Percentiles rank a stretch among this genome's conserved stretches.
phyloP scores from a whole-genome alignment of 1,284 basidiomycete genomes.

The Cutaneotrichosporon cutaneum region DNA sequence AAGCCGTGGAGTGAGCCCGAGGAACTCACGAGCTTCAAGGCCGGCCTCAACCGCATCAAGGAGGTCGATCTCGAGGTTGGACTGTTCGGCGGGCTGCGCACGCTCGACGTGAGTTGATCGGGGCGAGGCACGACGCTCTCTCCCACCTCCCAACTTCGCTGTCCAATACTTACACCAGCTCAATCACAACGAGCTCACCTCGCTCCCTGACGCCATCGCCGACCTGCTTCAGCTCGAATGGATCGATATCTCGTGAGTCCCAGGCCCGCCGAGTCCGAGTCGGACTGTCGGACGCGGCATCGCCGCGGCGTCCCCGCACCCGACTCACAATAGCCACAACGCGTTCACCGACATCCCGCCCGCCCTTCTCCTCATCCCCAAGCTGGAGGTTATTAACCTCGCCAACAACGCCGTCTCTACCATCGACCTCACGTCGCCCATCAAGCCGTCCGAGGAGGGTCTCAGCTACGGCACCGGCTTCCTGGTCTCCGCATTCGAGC shows the following conservation, averaged over 20 bases:
- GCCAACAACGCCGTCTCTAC: slow-evolving; percentile 43
- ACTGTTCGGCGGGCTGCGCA: slow-evolving; percentile 47
- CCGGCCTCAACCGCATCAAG: slow-evolving; percentile 37
- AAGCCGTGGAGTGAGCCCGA: slow-evolving; percentile 44
- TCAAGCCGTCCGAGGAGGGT: slow-evolving; percentile 45
- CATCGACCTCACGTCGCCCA: slow-evolving; percentile 39
- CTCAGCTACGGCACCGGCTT: slow-evolving; percentile 47
- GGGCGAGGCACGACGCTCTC: background rate
- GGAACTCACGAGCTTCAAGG: slow-evolving; percentile 42
- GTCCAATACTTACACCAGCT: slow-evolving; percentile 29
- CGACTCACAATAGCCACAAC: slow-evolving; percentile 37
- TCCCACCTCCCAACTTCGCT: background rate
- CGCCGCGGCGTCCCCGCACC: background rate
- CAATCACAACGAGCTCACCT: slow-evolving; percentile 35
- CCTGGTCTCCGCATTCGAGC: slow-evolving; percentile 43
- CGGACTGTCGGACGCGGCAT: background rate
- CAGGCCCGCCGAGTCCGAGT: background rate
- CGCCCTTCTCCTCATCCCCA: slow-evolving; percentile 44
- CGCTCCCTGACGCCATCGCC: slow-evolving; percentile 44
- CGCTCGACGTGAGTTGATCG: slow-evolving; percentile 47
- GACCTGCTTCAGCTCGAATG: slow-evolving; percentile 45
- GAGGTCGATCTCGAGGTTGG: slow-evolving; percentile 48
- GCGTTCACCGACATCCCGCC: slow-evolving; percentile 38
- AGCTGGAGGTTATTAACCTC: slow-evolving; percentile 44
- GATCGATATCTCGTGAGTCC: slow-evolving; percentile 48